Base-by-base conservation (phyloP, 2,329 filamentous ascomycete genomes). In the Pseudogymnoascus pannorum region DNA sequence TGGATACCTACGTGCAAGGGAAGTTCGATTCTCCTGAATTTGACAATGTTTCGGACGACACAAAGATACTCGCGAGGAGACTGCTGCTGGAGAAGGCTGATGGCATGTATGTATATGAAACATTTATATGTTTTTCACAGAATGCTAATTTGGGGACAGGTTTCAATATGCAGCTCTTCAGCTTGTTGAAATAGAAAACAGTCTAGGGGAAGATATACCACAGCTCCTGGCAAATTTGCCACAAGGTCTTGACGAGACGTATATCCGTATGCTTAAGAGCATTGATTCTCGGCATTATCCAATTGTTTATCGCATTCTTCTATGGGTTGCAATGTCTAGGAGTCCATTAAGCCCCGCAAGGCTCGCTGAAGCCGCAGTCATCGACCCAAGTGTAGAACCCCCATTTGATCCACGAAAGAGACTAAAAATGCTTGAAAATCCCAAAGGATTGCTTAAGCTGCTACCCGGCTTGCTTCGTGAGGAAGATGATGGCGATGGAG, bases 71-170 rank as follows among this genome's bases (percentile, higher is more conserved):
- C 4, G 60, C 60, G 3, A 61, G 22, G 16, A 29, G n/a, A 4
- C 11, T 14, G 16, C 24, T 61, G 9, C 29, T 61, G 12, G n/a
- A 48, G 24, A 61, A 61, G n/a, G 60, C 60, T 1, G 60, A 61
- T 33, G 60, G 60, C 54, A 61, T 61, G 60, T 61, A 36, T 4
- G 60, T 59, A n/a, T 48, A 24, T 48, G 5, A 48, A 24, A 2
- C 9, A 4, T 42, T n/a, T 48, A 5, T n/a, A n/a, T 24, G 1
- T 7, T n/a, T 1, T 4, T n/a, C 8, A 24, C 3, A 48, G 12
- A 24, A n/a, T 7, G 14, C 20, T 48, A 24, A 48, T 48, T 24
- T 9, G 11, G n/a, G 20, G 2, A 5, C 20, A 48, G 42, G 42
- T 48, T 48, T 48, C 42, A 48, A n/a, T 48, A 48, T 48, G 42